Evolutionary conservation across 2,329 filamentous ascomycete genomes (phyloP).

Genomic region (Zasmidium angulare): DNA sequence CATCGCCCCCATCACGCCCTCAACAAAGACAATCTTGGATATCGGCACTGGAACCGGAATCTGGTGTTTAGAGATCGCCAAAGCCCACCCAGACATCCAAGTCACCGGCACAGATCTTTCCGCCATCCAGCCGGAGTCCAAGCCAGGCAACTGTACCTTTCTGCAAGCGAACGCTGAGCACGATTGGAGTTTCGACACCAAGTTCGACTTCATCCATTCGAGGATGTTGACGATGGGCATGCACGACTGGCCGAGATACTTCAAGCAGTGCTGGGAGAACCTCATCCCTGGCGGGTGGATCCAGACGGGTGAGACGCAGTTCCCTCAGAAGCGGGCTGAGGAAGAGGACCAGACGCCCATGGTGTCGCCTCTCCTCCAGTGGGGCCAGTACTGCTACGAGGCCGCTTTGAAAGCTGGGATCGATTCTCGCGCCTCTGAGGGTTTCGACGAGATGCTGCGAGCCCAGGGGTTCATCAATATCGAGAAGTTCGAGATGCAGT

Average conservation of each 20-base stretch:
- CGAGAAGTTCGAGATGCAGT: conserved; percentile 36
- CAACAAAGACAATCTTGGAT: conserved; percentile 37
- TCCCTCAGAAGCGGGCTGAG: conserved; percentile 3
- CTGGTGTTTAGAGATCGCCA: conserved; percentile 33
- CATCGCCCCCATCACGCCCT: conserved; percentile 19
- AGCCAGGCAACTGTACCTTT: conserved; percentile 48
- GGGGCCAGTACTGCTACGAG: not conserved
- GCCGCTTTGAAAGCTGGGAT: conserved; percentile 7
- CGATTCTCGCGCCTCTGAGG: not conserved
- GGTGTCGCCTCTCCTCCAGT: conserved; percentile 4
- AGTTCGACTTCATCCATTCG: conserved; percentile 44
- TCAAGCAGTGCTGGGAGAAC: conserved; percentile 13
- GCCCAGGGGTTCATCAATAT: conserved; percentile 45
- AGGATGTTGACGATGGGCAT: conserved; percentile 48
- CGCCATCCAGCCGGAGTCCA: conserved; percentile 50
- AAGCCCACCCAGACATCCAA: conserved; percentile 18
- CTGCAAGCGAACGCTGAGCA: conserved; percentile 48
- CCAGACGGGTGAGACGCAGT: conserved; percentile 8
- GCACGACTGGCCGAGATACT: conserved; percentile 40
- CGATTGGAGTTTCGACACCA: conserved; percentile 40
- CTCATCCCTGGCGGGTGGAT: conserved; percentile 22
- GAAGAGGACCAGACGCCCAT: not conserved
- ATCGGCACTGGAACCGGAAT: conserved; percentile 50
- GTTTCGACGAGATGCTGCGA: not conserved
- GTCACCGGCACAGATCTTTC: conserved; percentile 44